A percentile compares a stretch with the other conserved stretches of the same genome.
Evolutionary conservation across 2,329 filamentous ascomycete genomes (phyloP).

Genomic region (Cladosporium sphaerospermum): DNA sequence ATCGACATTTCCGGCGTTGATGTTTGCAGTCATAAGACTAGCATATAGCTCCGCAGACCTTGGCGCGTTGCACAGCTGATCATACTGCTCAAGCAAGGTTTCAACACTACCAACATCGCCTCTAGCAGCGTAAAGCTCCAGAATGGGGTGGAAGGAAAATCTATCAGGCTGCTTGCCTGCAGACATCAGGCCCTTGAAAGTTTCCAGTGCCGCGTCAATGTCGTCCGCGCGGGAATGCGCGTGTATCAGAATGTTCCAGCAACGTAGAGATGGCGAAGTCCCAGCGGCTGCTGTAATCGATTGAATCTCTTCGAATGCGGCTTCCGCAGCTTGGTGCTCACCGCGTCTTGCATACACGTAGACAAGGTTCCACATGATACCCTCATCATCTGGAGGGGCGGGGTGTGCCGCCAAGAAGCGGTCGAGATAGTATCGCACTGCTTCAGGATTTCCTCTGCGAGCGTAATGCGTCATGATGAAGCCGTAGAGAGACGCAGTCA

Average conservation of each 20-base stretch:
- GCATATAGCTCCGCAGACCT: constrained; percentile 55
- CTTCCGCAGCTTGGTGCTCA: constrained; percentile 53
- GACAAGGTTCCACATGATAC: constrained; percentile 47
- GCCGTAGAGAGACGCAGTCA: constrained; percentile 18
- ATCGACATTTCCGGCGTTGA: constrained; percentile 41
- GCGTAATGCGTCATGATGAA: constrained; percentile 25
- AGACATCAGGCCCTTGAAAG: constrained; percentile 56
- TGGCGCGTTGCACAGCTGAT: constrained; percentile 47
- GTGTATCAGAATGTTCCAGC: constrained; percentile 73
- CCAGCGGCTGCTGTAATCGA: constrained; percentile 13
- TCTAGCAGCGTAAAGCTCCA: constrained; percentile 62
- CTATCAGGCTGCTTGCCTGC: constrained; percentile 47
- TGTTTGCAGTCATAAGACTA: constrained; percentile 58
- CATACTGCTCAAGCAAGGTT: constrained; percentile 55
- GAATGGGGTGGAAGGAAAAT: constrained; percentile 65
- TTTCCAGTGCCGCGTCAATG: constrained; percentile 56
- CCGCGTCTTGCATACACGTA: constrained; percentile 65
- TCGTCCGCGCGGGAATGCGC: constrained; percentile 62
- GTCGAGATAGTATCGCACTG: constrained; percentile 30
- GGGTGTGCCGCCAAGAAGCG: constrained; percentile 23
- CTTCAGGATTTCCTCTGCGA: constrained; percentile 27
- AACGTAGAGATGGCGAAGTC: constrained; percentile 47
- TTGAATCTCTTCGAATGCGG: constrained; percentile 57
- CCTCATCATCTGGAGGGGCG: constrained; percentile 16
- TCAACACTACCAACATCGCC: constrained; percentile 68